Base-by-base conservation (phyloP, 2,329 filamentous ascomycete genomes). In the Penicillium glabrum region DNA sequence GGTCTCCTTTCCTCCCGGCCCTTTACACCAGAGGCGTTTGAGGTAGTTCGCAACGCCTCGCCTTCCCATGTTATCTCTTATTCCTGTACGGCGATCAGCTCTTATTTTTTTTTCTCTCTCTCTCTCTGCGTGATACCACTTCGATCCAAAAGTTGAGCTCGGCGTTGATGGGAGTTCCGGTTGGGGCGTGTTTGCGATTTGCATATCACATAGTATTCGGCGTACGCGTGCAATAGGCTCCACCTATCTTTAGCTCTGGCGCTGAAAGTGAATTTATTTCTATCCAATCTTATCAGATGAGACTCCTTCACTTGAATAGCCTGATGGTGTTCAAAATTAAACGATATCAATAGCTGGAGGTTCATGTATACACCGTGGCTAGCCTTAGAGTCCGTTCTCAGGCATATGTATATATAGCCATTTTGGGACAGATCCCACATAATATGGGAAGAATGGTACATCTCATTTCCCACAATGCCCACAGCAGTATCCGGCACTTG, bases 101-200 rank as follows among this genome's bases (percentile, higher is more conserved):
- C 41, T 29, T 27, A 26, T 26, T 33, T 23, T 43, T 51, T 13
- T 51, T 35, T 41, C 33, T n/a, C n/a, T n/a, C n/a, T n/a, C n/a
- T n/a, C n/a, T n/a, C n/a, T n/a, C 37, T 33, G 49, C 49, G 39
- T 44, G 49, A 54, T 54, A 54, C 52, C 52, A 54, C 35, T 49
- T 54, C 19, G 24, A 24, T 39, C 29, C 21, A 41, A 54, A 54
- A 49, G 52, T 49, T 54, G 43, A 26, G 27, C 41, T 43, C 21
- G 43, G 43, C 44, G 33, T 48, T 16, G 23, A 47, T 41, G 33
- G 51, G 31, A 23, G 27, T 51, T 47, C 11, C 19, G 29, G 43
- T 23, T 52, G 26, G 35, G 11, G 27, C 39, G 37, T 33, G 24
- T 16, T 37, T 35, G n/a, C 14, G 23, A 24, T 51, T 48, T 35